Evolutionary conservation across 2,329 filamentous ascomycete species (phyloP), one percentile per base, ranked within the genome.

Genomic region (Colletotrichum echinochloae): DNA sequence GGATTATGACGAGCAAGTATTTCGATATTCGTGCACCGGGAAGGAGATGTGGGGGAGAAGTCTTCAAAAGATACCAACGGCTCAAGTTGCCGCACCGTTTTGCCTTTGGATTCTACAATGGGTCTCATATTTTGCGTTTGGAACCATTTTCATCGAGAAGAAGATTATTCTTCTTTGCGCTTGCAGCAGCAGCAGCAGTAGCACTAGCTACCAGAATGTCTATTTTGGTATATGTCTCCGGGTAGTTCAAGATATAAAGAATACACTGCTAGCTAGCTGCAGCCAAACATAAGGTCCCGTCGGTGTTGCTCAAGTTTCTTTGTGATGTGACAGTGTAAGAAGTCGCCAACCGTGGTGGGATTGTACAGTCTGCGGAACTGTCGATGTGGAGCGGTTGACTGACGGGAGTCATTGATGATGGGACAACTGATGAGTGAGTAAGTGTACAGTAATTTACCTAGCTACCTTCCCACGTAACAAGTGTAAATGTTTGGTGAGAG

Each of bases 21-120:
- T 51, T 60, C 30, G 33, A 59, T 44, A 46, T 56, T 56, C 39
- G 56, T 30, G 57, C 16, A 33, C 26, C n/a, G 30, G 23, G 33
- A 61, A 35, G 23, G 30, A n/a, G n/a, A n/a, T n/a, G 44, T 37
- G 33, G 37, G 39, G 5, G 30, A 11, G 33, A 46, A 56, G 60
- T 48, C 55, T 72, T 49, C 44, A 60, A 70, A 57, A 71, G 65
- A 71, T 71, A 69, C 69, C 69, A 71, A 64, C 52, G 68, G 68
- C 68, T 60, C 60, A 44, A 69, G 57, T 35, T 23, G 64, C 68
- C 68, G 65, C 54, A 68, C 52, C 51, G 48, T 44, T 65, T 71
- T 71, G 54, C 62, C 46, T 44, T 72, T 62, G 61, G 66, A 37
- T 70, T 70, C 69, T 68, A 70, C 52, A 54, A 63, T 23, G 66